Percentiles rank a stretch among this genome's conserved stretches.
These are phyloP conservation scores for Hyaloperonospora brassicae DNA, from an alignment of 352 stramenopile genomes.

Conservation along the genomic window DNA sequence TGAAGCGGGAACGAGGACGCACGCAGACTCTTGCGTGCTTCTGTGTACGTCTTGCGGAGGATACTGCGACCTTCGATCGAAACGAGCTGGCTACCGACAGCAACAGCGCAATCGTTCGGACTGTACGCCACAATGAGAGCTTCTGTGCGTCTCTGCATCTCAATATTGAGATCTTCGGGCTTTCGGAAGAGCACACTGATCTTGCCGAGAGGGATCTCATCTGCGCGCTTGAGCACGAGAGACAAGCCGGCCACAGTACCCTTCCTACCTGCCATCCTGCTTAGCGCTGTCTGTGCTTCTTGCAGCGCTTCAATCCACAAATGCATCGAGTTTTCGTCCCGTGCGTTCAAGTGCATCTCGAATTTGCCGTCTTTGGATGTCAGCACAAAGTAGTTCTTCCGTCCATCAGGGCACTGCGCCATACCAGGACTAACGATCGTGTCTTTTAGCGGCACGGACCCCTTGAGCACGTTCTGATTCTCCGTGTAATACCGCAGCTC, in stretches of 20 bases:
- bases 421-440: conserved; percentile 80
- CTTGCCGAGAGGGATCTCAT: conserved; percentile 69
- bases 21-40: conserved; percentile 45
- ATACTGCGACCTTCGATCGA: conserved; percentile 52
- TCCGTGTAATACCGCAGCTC: conserved; percentile 80
- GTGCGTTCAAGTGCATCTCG: conserved; percentile 79
- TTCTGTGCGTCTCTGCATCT: conserved; percentile 69
- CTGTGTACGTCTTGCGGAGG: conserved; percentile 49
- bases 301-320: conserved; percentile 81
- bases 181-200: conserved; percentile 52
- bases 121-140: conserved; percentile 59
- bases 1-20: conserved; percentile 49
- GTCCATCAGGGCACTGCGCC: conserved; percentile 69
- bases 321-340: conserved; percentile 79
- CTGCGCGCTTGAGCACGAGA: conserved; percentile 64
- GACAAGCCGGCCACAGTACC: conserved; percentile 55
- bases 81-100: conserved; percentile 69
- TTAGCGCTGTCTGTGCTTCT: conserved; percentile 58
- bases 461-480: conserved; percentile 66
- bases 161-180: conserved; percentile 57
- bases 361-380: conserved; percentile 75
- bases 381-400: conserved; percentile 81
- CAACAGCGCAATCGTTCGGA: conserved; percentile 37
- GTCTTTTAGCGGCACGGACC: conserved; percentile 62
- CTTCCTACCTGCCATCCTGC: conserved; percentile 34